A percentile compares a stretch with the other conserved stretches of the same genome.
phyloP scores from a whole-genome alignment of 2,329 filamentous ascomycete species.

The Colletotrichum higginsianum region DNA sequence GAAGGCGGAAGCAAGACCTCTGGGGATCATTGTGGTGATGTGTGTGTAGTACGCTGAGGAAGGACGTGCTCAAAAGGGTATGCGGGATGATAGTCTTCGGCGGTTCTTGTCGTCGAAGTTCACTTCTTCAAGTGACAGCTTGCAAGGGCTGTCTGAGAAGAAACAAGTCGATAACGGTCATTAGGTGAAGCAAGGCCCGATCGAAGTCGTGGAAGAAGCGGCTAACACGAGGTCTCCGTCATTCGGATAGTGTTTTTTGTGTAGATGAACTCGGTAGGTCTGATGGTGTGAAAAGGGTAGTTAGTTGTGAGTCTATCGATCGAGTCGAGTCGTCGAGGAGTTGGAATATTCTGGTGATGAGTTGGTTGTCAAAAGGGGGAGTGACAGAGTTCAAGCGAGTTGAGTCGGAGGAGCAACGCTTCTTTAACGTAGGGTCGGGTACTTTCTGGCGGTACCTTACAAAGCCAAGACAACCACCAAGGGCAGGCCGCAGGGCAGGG shows the following conservation, averaged over 20 bases:
- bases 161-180: constrained; percentile 37
- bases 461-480: constrained; percentile 17
- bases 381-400: neutral
- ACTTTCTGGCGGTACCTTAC: constrained; percentile 34
- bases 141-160: constrained; percentile 40
- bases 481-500: constrained; percentile 25
- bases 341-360: neutral
- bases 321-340: constrained; percentile 12
- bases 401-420: constrained; percentile 40
- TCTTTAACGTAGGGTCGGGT: constrained; percentile 37
- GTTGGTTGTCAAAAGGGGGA: constrained; percentile 8
- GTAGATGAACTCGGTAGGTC: constrained; percentile 13
- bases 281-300: neutral
- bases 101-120: constrained; percentile 18
- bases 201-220: constrained; percentile 19
- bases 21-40: constrained; percentile 29
- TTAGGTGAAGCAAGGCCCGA: constrained; percentile 25
- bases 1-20: constrained; percentile 36
- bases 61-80: neutral
- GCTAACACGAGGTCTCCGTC: constrained; percentile 33
- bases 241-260: constrained; percentile 22
- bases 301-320: neutral
- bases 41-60: neutral
- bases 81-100: neutral
- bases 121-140: constrained; percentile 38